These are phyloP conservation scores for Mycena filopes DNA, from an alignment of 768 basidiomycete genomes.

Conservation along the genomic window DNA sequence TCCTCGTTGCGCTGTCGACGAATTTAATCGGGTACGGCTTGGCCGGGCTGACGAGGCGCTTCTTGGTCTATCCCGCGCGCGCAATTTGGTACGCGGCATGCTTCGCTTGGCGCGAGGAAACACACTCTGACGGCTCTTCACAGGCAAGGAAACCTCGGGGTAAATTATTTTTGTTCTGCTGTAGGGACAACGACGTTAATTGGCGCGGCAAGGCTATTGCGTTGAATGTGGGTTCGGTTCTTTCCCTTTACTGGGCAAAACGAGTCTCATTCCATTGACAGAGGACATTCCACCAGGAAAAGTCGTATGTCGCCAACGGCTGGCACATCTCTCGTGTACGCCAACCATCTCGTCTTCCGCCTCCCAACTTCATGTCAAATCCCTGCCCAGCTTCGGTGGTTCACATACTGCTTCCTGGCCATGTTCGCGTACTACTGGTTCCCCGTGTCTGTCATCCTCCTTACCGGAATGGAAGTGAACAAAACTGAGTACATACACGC, in stretches of 20 bases:
- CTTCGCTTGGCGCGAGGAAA: no score
- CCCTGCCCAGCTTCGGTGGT: slow-evolving; percentile 48
- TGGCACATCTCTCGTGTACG: slow-evolving; percentile 34
- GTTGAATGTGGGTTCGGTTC: slow-evolving; percentile 10
- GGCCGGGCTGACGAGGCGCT: slow-evolving; percentile 61
- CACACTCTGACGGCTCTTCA: no score
- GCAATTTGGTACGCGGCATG: slow-evolving; percentile 74
- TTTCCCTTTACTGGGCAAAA: background rate
- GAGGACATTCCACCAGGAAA: slow-evolving; percentile 59
- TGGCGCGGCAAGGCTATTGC: slow-evolving; percentile 5
- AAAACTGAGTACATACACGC: slow-evolving; percentile 6
- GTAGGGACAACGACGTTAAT: background rate
- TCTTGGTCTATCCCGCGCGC: slow-evolving; percentile 65
- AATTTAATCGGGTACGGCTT: slow-evolving; percentile 60
- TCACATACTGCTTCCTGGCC: slow-evolving; percentile 49
- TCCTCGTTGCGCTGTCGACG: slow-evolving; percentile 52
- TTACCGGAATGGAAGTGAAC: slow-evolving; percentile 1
- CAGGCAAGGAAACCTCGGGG: slow-evolving; percentile 20
- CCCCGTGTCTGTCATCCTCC: slow-evolving; percentile 20
- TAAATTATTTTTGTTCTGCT: background rate
- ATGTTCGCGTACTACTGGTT: slow-evolving; percentile 41
- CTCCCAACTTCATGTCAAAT: slow-evolving; percentile 35
- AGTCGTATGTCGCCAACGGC: slow-evolving; percentile 34
- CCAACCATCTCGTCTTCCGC: background rate
- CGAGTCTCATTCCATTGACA: slow-evolving; percentile 32